Evolutionary conservation across 2,329 filamentous ascomycete genomes (phyloP).

Genomic region (Trichoderma koningiopsis): DNA sequence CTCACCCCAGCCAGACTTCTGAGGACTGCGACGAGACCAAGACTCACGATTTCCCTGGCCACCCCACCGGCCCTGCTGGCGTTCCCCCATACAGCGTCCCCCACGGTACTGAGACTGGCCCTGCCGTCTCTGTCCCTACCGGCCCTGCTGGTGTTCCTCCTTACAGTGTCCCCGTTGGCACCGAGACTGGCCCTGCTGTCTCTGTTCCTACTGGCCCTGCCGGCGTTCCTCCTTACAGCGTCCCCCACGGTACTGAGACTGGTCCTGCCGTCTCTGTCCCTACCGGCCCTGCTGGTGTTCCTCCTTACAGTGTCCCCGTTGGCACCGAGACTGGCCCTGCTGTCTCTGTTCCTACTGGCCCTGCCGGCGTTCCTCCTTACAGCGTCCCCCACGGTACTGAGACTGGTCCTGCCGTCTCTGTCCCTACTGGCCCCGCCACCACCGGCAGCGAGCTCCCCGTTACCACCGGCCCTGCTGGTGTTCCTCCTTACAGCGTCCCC

Average conservation of each 20-base stretch:
- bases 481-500: no score
- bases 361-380: background rate
- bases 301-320: conserved; percentile 36
- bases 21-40: background rate
- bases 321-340: background rate
- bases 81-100: background rate
- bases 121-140: background rate
- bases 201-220: conserved; percentile 13
- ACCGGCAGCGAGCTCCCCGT: background rate
- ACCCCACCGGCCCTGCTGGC: conserved; percentile 1
- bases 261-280: background rate
- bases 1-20: background rate
- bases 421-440: conserved; percentile 2
- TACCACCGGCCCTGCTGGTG: conserved; percentile 27
- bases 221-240: background rate
- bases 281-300: conserved; percentile 5
- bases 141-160: background rate
- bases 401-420: background rate
- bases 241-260: background rate
- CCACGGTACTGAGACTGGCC: background rate
- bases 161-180: background rate
- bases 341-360: background rate
- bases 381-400: conserved; percentile 36
- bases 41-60: background rate
- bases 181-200: conserved; percentile 22